These are phyloP conservation scores for Fraxinus pennsylvanica DNA, from an alignment of 257 asterid species.

Conservation along the genomic window DNA sequence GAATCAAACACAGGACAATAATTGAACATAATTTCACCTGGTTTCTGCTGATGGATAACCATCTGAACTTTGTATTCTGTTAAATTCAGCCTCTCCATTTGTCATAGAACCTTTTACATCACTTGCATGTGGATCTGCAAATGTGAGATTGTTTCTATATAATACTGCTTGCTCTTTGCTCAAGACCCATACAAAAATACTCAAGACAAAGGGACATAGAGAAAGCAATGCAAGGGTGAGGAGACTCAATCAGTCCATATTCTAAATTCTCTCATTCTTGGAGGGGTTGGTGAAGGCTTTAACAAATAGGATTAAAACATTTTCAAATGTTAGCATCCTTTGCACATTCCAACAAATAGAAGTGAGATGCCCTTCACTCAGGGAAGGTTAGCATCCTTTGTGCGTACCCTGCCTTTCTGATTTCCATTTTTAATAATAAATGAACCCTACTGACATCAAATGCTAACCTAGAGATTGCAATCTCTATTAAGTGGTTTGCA, in stretches of 20 bases:
- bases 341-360: neutral
- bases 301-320: neutral
- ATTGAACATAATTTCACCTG: constrained; percentile 43
- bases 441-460: neutral
- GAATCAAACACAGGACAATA: neutral
- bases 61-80: constrained; percentile 33
- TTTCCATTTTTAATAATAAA: neutral
- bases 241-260: neutral
- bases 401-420: neutral
- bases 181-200: neutral
- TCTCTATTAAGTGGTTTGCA: neutral
- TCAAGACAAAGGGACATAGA: neutral
- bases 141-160: constrained; percentile 1
- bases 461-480: neutral
- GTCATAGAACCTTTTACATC: constrained; percentile 34
- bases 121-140: constrained; percentile 32
- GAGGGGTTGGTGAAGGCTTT: neutral
- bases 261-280: neutral
- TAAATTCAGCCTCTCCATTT: constrained; percentile 29
- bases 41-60: constrained; percentile 42
- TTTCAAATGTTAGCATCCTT: neutral
- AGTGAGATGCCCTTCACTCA: neutral
- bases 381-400: neutral
- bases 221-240: neutral
- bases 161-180: neutral